phyloP scores from a whole-genome alignment of 192 early-diverging fungal species.

The Physocladia obscura region DNA sequence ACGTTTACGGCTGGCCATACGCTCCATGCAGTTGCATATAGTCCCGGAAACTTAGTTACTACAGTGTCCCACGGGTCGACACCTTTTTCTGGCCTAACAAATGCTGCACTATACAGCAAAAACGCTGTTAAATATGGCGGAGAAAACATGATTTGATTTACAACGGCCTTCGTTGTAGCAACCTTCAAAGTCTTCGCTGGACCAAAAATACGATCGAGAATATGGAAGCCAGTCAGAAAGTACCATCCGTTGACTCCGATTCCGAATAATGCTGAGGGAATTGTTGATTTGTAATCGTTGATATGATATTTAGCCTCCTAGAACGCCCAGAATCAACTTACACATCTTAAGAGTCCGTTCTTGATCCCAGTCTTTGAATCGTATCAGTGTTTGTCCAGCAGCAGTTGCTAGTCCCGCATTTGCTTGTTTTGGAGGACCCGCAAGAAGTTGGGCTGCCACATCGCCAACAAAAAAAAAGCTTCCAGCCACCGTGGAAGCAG shows the following conservation, averaged over 20 bases:
- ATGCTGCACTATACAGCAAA: slow-evolving; percentile 12
- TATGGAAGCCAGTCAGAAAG: slow-evolving; percentile 5
- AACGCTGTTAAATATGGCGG: slow-evolving; percentile 18
- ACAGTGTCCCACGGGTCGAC: background rate
- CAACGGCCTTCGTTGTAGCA: slow-evolving; percentile 9
- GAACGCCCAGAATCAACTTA: too few relatives aligned
- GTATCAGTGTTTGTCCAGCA: background rate
- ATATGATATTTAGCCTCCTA: too few relatives aligned
- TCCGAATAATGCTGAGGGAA: slow-evolving; percentile 14
- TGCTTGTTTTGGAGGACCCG: background rate
- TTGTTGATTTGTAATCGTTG: background rate
- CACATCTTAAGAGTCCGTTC: slow-evolving; percentile 16
- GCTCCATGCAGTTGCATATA: slow-evolving; percentile 12
- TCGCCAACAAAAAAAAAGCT: slow-evolving; percentile 20
- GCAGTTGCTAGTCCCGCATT: background rate
- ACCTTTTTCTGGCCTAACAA: background rate
- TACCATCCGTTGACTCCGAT: slow-evolving; percentile 22
- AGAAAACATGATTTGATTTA: slow-evolving; percentile 14
- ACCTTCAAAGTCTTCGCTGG: slow-evolving; percentile 4
- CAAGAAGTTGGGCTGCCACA: background rate
- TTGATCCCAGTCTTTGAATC: background rate
- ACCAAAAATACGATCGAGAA: slow-evolving; percentile 6
- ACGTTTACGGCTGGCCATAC: slow-evolving; percentile 25
- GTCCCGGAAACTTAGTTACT: slow-evolving; percentile 6
- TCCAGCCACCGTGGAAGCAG: slow-evolving; percentile 8